Percentiles rank a stretch among this genome's conserved stretches.
Evolutionary conservation across 768 basidiomycete genomes (phyloP).

Genomic region (Boletus rubroflammeus): DNA sequence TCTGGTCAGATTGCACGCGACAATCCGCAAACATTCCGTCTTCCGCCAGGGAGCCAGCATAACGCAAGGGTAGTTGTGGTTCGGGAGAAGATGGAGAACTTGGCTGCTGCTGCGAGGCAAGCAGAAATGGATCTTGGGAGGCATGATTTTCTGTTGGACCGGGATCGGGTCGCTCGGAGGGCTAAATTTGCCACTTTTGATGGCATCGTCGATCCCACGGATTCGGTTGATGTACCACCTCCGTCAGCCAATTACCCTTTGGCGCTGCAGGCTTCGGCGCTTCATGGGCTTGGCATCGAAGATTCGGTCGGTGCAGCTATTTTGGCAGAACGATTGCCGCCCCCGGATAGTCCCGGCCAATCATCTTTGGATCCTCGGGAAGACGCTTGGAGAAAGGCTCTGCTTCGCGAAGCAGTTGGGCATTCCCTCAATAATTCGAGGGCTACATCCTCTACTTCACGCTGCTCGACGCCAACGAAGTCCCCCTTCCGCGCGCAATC

Average conservation of each 20-base stretch:
- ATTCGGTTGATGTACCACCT: conserved; percentile 74
- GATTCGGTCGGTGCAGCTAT: conserved; percentile 73
- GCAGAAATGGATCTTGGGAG: conserved; percentile 69
- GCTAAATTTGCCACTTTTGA: conserved; percentile 39
- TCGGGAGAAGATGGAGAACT: conserved; percentile 74
- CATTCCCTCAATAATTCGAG: conserved; percentile 65
- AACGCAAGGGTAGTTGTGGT: conserved; percentile 75
- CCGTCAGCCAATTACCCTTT: conserved; percentile 68
- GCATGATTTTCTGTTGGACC: conserved; percentile 46
- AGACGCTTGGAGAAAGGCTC: conserved; percentile 70
- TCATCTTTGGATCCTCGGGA: conserved; percentile 53
- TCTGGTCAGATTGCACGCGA: conserved; percentile 40
- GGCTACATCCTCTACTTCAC: conserved; percentile 37
- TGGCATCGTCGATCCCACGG: conserved; percentile 78
- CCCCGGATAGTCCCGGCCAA: conserved; percentile 57
- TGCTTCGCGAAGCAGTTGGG: conserved; percentile 75
- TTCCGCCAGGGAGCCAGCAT: conserved; percentile 34
- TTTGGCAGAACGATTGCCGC: conserved; percentile 72
- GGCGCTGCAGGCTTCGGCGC: conserved; percentile 69
- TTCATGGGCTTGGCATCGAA: conserved; percentile 68
- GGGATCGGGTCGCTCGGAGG: conserved; percentile 39
- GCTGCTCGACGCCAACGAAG: conserved; percentile 38
- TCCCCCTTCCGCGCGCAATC: conserved; percentile 20
- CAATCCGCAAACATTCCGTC: conserved; percentile 34
- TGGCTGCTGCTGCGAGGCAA: conserved; percentile 67